Base-by-base conservation (phyloP, 1,284 basidiomycete species). In the Boletus chippewaensis region DNA sequence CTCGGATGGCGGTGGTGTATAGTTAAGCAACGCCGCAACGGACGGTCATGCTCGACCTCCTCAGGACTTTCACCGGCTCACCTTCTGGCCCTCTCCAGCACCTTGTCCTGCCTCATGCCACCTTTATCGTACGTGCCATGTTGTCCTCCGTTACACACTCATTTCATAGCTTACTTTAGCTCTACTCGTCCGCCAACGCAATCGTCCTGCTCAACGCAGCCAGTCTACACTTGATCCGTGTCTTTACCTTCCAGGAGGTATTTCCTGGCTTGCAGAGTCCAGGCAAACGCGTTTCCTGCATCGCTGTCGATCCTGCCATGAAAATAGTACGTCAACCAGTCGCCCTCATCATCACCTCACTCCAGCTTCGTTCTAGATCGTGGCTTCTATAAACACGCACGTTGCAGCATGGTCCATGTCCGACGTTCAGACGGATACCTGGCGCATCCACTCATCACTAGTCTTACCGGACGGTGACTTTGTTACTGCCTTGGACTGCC, bases 391-490 rank as follows among this genome's bases (percentile, higher is more conserved):
- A 62, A 77, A 75, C 55, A 72, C 74, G 28, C 77, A 78, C 47
- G 70, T 91, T 47, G 87, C 84, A 47, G 79, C 80, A 35, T 91
- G 87, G 88, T 77, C 77, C 26, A 73, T 86, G 45, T 86, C 86
- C 29, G 82, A 78, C 35, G 71, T 75, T 24, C 75, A 78, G 55
- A 71, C 75, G 43, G 74, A 79, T 57, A 71, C 73, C 7, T 91
- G 87, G 85, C 77, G 81, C 39, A 76, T 92, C 4, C 90, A 92
- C 64, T 92, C 91, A 3, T 84, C 86, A 16, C 75, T 92, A 10
- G 62, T 75, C 16, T 73, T 87, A 41, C 74, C 79, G 1, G 74
- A 79, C 42, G 70, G 67, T n/a, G 73, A 78, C 47, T 52, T 61
- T 18, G 73, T 90, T 26, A 80, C 78, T 2, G 70, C 83, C 4